Evolutionary conservation across 2,329 filamentous ascomycete species (phyloP), one percentile per base, ranked within the genome.

Genomic region (Diaporthe australafricana): DNA sequence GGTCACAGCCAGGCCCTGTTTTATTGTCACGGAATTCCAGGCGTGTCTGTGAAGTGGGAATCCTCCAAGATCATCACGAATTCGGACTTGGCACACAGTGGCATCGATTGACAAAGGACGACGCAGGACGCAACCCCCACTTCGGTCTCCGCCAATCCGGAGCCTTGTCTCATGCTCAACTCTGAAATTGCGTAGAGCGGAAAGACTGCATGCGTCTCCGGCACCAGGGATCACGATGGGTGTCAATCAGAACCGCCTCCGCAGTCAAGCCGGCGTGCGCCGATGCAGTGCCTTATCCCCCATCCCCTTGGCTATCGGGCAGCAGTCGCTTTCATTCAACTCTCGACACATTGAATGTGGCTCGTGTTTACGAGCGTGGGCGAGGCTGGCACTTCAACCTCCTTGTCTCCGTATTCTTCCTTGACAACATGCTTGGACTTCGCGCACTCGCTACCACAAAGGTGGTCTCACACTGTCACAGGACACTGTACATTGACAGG

Each of bases 201-300:
- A 72, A 73, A 68, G 48, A 45, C 53, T 42, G 42, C 70, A 47
- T 56, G 53, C 45, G 30, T 65, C 45, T 60, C 63, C 57, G 52
- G 47, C 57, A 25, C 48, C 66, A 70, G 57, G 72, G 72, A 70
- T 73, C 65, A 62, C 52, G 66, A 72, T 70, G 70, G 48, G 53
- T 50, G 48, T 67, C 56, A 32, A 35, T 27, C 45, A 22, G 30
- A 27, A 6, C 22, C 25, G 16, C 40, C 45, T 69, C 66, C 38
- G 45, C 52, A 57, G 22, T n/a, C 38, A 27, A 12, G 27, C 32
- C 56, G 40, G 40, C 57, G 57, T 63, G 27, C 42, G 17, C 20
- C 57, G 42, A 48, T 42, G 42, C 42, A 63, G 57, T 17, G 42
- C 27, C 20, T 48, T 48, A 12, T 17, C 20, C n/a, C 20, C 27